Conservation (phyloP, 169 alveolate genomes). For the Cryptosporidium ryanae region DNA sequence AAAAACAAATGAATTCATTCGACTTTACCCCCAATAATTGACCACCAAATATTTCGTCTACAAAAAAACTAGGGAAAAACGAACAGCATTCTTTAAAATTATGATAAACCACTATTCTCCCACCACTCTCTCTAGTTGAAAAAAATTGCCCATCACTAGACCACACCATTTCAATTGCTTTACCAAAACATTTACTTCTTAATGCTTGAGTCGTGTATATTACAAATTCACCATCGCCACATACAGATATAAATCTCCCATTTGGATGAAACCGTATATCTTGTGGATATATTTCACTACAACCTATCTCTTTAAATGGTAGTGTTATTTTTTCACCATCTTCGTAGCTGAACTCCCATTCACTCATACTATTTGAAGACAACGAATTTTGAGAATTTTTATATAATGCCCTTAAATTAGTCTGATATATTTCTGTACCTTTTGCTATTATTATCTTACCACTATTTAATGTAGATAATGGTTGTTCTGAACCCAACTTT, state of each 20-base stretch:
- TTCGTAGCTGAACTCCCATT: slow-evolving; percentile 80
- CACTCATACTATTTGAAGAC: slow-evolving; percentile 69
- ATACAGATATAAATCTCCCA: slow-evolving; percentile 95
- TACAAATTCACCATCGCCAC: slow-evolving; percentile 97
- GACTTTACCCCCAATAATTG: slow-evolving; percentile 88
- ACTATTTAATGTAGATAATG: slow-evolving; percentile 92
- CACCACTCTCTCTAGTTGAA: slow-evolving; percentile 92
- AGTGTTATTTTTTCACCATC: slow-evolving; percentile 82
- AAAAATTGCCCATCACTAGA: slow-evolving; percentile 91
- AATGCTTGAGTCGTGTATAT: slow-evolving; percentile 91
- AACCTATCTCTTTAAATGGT: slow-evolving; percentile 88
- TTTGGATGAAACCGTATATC: slow-evolving; percentile 94
- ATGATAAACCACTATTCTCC: slow-evolving; percentile 85
- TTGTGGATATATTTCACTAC: slow-evolving; percentile 94
- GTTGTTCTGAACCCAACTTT: slow-evolving; percentile 96
- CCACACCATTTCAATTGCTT: slow-evolving; percentile 94
- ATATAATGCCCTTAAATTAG: slow-evolving; percentile 86
- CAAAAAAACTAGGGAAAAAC: slow-evolving; percentile 87
- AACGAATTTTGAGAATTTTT: slow-evolving; percentile 45
- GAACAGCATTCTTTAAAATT: slow-evolving; percentile 86
- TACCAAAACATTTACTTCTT: slow-evolving; percentile 93
- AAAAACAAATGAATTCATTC: slow-evolving; percentile 91
- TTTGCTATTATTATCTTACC: slow-evolving; percentile 94
- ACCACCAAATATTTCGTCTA: slow-evolving; percentile 92
- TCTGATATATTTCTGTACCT: slow-evolving; percentile 92